Evolutionary conservation across 768 basidiomycete genomes (phyloP), one percentile per base, ranked within the genome.

Genomic region (Kwoniella mangroviensis): DNA sequence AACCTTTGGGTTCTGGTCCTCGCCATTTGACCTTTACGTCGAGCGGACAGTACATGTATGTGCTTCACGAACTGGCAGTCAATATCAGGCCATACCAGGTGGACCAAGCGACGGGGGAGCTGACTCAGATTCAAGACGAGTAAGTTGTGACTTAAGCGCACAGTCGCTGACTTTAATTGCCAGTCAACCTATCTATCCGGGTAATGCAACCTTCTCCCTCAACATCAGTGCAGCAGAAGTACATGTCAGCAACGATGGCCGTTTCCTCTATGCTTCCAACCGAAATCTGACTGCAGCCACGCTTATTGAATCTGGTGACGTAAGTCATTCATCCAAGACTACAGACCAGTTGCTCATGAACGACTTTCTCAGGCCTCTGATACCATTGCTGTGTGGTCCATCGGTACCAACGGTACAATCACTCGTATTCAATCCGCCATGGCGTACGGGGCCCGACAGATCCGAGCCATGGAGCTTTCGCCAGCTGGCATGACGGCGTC

Each of bases 391-490:
- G 61, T 63, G 43, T 63, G 61, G 61, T 63, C 61, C 21, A 63
- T 63, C 17, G 51, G 61, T 15, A 63, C 17, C 26, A 63, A 63
- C 21, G 61, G 61, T 13, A 49, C 61, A 19, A 22, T 63, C 42
- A 63, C 61, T 24, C 61, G 61, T 24, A 28, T 63, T 9, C 45
- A 63, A 26, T 63, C 61, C 4, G 61, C 61, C 12, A 63, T 63
- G 61, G 61, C 61, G 5, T 63, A 51, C 43, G 61, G 61, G 4
- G 51, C 45, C 19, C 61, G 61, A 49, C 61, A 63, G 61, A 63
- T 63, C 24, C 43, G 61, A 63, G 61, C 61, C n/a, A 63, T 63
- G 61, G 61, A 63, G 45, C 61, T 63, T 7, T 63, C 61, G 43
- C 61, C 61, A 19, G 61, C 61, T 49, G 61, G 61, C 5, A 49